A percentile compares a stretch with the other conserved stretches of the same genome.
phyloP scores from a whole-genome alignment of 2,329 filamentous ascomycete species.

The Sclerotinia spermophila region DNA sequence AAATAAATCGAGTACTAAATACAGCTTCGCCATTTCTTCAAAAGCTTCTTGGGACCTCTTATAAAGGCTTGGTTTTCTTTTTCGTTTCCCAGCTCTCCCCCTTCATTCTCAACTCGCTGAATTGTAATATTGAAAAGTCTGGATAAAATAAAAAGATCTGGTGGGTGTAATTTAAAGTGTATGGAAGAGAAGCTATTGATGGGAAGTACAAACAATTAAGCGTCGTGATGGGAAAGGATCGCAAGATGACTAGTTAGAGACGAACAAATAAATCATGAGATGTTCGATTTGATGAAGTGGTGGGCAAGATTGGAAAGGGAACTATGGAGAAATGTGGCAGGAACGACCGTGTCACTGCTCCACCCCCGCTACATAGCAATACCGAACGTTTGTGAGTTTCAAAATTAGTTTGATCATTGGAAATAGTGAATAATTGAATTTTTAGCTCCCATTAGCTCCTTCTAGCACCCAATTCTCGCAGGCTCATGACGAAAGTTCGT shows the following conservation, averaged over 20 bases:
- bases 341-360: background rate
- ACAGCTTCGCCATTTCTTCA: background rate
- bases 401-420: no score
- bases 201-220: background rate
- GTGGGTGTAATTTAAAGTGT: no score
- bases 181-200: background rate
- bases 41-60: background rate
- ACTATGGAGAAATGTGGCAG: background rate
- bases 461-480: background rate
- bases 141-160: no score
- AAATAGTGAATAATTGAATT: background rate
- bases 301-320: background rate
- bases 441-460: no score
- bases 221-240: background rate
- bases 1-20: background rate
- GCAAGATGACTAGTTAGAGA: background rate
- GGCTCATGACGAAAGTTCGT: background rate
- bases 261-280: background rate
- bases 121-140: background rate
- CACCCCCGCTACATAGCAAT: no score
- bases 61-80: background rate
- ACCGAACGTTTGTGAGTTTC: background rate
- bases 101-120: background rate
- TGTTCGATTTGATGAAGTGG: background rate
- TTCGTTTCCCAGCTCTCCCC: background rate